Conservation (phyloP, 148 eudicot species). For the Heliosperma pusillum region DNA sequence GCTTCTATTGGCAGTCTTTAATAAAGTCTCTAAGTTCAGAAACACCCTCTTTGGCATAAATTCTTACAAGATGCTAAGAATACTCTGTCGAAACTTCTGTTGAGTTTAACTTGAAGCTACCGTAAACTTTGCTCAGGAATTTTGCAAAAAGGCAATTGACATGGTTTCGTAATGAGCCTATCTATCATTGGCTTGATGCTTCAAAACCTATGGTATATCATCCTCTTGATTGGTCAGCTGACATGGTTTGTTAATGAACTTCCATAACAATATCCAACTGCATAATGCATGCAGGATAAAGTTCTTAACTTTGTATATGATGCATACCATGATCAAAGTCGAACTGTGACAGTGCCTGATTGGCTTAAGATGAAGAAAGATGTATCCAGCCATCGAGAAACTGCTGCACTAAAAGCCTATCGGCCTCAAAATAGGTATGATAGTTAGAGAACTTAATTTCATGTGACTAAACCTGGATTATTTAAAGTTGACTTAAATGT, state of each 20-base stretch:
- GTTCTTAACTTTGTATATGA: slow-evolving; percentile 60
- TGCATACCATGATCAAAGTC: slow-evolving; percentile 51
- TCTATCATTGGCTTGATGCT: slow-evolving; percentile 95
- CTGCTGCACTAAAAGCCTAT: slow-evolving; percentile 51
- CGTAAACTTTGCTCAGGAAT: slow-evolving; percentile 50
- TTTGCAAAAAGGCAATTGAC: slow-evolving; percentile 93
- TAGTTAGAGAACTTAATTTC: background rate
- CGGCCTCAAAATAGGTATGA: slow-evolving; percentile 65
- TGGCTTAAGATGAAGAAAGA: slow-evolving; percentile 68
- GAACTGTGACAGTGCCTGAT: slow-evolving; percentile 49
- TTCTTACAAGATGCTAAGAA: background rate
- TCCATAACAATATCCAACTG: background rate
- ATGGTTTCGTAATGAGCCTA: slow-evolving; percentile 89
- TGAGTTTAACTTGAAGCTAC: slow-evolving; percentile 7
- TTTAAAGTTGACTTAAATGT: background rate
- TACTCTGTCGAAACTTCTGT: background rate
- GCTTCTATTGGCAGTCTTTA: background rate
- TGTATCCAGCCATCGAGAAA: slow-evolving; percentile 40
- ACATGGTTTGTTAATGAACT: background rate
- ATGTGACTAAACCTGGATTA: background rate
- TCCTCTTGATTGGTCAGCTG: background rate
- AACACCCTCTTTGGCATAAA: background rate
- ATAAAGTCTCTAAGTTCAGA: background rate
- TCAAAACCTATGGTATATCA: slow-evolving; percentile 81
- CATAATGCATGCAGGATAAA: slow-evolving; percentile 51